Evolutionary conservation across 306 rosid species (phyloP).

Genomic region (Medicago lupulina): DNA sequence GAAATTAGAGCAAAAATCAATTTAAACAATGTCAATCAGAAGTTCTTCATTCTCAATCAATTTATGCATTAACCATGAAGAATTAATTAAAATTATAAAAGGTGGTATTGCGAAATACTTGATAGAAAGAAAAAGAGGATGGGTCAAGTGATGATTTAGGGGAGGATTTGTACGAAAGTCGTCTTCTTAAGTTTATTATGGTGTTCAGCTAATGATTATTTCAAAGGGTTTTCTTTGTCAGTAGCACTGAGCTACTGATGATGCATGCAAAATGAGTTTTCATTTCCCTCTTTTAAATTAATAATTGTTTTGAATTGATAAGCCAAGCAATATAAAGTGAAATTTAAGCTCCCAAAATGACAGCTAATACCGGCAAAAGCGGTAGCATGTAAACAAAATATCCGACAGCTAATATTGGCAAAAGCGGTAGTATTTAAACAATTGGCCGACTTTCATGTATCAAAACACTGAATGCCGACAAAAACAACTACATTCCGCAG

Average conservation of each 20-base stretch:
- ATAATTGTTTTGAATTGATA: slow-evolving; percentile 17
- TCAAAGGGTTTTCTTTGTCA: slow-evolving; percentile 7
- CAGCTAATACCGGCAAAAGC: background rate
- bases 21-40: slow-evolving; percentile 37
- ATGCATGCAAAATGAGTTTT: slow-evolving; percentile 25
- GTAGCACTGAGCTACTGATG: background rate
- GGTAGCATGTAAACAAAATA: background rate
- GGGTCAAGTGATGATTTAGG: background rate
- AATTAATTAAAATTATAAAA: slow-evolving; percentile 8
- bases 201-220: slow-evolving; percentile 14
- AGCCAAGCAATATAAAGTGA: slow-evolving; percentile 19
- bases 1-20: slow-evolving; percentile 44
- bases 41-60: slow-evolving; percentile 23
- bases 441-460: slow-evolving; percentile 14
- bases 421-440: background rate
- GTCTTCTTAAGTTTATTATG: slow-evolving; percentile 2
- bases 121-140: slow-evolving; percentile 24
- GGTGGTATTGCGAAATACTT: background rate
- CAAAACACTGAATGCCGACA: slow-evolving; percentile 7
- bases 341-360: slow-evolving; percentile 13
- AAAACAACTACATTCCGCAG: background rate
- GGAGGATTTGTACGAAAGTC: slow-evolving; percentile 19
- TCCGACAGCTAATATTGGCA: background rate
- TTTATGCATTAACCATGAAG: slow-evolving; percentile 31
- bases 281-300: slow-evolving; percentile 21